Evolutionary conservation across 73 alveolate species (phyloP).

Genomic region (Symbiodinium pilosum): DNA sequence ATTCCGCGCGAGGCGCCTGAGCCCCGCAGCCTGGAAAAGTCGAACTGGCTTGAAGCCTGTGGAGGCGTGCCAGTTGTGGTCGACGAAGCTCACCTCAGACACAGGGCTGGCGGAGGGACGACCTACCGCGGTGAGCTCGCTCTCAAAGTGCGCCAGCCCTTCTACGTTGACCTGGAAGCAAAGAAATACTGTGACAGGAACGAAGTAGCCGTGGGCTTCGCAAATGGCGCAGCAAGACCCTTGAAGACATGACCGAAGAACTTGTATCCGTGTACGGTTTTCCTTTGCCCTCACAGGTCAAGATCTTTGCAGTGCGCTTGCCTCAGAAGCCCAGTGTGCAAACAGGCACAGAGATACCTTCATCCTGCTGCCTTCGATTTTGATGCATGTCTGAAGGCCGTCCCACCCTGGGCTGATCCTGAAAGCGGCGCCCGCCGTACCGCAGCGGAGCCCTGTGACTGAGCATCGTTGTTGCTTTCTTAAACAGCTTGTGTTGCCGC

Average conservation of each 20-base stretch:
- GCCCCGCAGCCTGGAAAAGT: too few relatives aligned
- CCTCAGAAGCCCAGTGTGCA: background rate
- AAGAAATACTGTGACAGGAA: background rate
- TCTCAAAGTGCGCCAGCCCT: constrained; percentile 33
- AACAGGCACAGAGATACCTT: too few relatives aligned
- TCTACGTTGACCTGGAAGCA: too few relatives aligned
- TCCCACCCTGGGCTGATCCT: constrained; percentile 52
- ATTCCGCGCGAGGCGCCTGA: constrained; percentile 52
- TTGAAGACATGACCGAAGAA: background rate
- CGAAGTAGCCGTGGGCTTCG: constrained; percentile 51
- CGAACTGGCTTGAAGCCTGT: background rate
- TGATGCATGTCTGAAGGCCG: constrained; percentile 36
- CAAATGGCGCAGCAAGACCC: constrained; percentile 62
- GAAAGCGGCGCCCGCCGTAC: constrained; percentile 44
- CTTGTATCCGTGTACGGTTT: background rate
- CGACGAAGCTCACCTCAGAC: constrained; percentile 50
- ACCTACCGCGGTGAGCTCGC: constrained; percentile 81
- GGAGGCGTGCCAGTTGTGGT: constrained; percentile 32
- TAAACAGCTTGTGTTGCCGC: background rate
- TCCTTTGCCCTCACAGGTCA: background rate
- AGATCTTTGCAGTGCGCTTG: constrained; percentile 20
- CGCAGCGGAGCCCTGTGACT: constrained; percentile 31
- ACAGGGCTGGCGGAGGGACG: constrained; percentile 57
- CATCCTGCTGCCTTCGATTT: background rate
- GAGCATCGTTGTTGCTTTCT: too few relatives aligned